Conservation (phyloP, 2,329 filamentous ascomycete genomes). For the Penicillium psychrosexuale region DNA sequence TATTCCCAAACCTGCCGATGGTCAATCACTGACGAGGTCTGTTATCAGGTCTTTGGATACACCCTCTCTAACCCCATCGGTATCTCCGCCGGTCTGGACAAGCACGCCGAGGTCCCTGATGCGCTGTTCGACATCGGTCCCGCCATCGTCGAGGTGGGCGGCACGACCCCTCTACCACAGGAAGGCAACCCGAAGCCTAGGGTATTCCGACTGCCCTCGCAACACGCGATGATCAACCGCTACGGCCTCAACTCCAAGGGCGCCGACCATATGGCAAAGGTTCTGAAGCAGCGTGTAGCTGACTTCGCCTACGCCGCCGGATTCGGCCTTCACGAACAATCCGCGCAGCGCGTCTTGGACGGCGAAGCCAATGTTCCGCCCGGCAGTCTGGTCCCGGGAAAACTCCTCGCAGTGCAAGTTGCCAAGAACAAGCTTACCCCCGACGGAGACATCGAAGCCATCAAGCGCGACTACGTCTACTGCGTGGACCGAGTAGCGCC, state of each 20-base stretch:
- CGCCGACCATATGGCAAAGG: constrained; percentile 78
- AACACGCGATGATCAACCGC: constrained; percentile 88
- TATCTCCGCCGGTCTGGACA: constrained; percentile 94
- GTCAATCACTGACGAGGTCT: constrained; percentile 1
- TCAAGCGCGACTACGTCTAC: constrained; percentile 77
- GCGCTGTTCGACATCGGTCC: constrained; percentile 80
- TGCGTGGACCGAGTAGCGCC: constrained; percentile 78
- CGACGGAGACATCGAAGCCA: constrained; percentile 77
- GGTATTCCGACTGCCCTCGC: constrained; percentile 78
- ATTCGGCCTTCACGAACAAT: constrained; percentile 59
- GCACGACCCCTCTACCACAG: constrained; percentile 83
- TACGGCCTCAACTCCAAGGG: constrained; percentile 93
- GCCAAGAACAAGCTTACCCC: constrained; percentile 96
- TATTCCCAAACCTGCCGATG: background rate
- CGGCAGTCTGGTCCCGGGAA: constrained; percentile 72
- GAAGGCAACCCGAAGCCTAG: constrained; percentile 82
- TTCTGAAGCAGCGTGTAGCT: constrained; percentile 72
- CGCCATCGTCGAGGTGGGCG: constrained; percentile 86
- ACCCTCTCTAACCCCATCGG: constrained; percentile 80
- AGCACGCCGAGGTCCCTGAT: constrained; percentile 85
- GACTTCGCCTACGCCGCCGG: constrained; percentile 71
- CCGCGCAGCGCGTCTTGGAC: constrained; percentile 70
- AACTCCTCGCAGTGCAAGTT: constrained; percentile 83
- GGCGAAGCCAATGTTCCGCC: constrained; percentile 74
- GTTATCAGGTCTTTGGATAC: constrained; percentile 66